Conservation (phyloP, 2,329 filamentous ascomycete species). For the Cercospora brassicicola region DNA sequence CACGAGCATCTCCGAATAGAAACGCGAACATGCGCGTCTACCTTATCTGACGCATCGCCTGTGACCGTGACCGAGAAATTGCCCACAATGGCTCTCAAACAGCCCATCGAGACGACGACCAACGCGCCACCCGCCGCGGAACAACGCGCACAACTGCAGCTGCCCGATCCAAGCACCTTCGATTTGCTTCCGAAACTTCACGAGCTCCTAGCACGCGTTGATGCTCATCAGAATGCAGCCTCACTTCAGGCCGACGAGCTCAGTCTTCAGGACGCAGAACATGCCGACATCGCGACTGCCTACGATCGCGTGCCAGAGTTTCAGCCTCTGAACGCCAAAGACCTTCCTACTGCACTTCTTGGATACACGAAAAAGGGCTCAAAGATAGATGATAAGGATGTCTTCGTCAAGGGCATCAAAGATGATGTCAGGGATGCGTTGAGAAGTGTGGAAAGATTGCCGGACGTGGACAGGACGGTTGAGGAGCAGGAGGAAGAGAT, state of each 20-base stretch:
- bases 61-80: neutral
- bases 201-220: conserved; percentile 71
- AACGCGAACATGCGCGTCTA: neutral
- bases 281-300: conserved; percentile 40
- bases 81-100: conserved; percentile 21
- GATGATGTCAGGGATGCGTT: conserved; percentile 75
- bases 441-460: conserved; percentile 62
- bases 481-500: conserved; percentile 73
- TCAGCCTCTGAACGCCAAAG: conserved; percentile 63
- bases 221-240: conserved; percentile 23
- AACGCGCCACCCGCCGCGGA: conserved; percentile 20
- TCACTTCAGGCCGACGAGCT: conserved; percentile 6
- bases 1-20: conserved; percentile 1
- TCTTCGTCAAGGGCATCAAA: conserved; percentile 54
- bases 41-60: neutral
- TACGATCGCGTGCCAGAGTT: conserved; percentile 22
- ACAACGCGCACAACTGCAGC: conserved; percentile 41
- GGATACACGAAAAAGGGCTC: neutral
- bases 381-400: conserved; percentile 41
- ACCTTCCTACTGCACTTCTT: conserved; percentile 75
- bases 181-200: conserved; percentile 83
- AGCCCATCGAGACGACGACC: conserved; percentile 28
- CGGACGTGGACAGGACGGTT: conserved; percentile 67
- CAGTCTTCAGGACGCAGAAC: conserved; percentile 5
- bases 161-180: conserved; percentile 77